A percentile compares a stretch with the other conserved stretches of the same genome.
Evolutionary conservation across 768 basidiomycete species (phyloP).

Genomic region (Dioszegia hungarica): DNA sequence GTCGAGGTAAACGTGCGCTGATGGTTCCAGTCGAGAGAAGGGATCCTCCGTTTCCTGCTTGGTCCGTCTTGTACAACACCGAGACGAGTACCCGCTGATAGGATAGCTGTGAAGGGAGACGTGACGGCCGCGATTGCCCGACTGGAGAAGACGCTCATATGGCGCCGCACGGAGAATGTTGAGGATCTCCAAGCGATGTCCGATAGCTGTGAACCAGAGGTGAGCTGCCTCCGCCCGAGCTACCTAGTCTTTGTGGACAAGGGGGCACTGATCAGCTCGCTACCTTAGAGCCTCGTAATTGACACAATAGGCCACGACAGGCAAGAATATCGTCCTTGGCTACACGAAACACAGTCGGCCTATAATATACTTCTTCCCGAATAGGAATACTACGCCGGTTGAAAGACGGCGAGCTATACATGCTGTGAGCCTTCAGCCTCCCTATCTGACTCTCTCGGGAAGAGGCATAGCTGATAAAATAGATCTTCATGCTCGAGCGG

Average conservation of each 20-base stretch:
- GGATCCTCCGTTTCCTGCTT: slow-evolving; percentile 30
- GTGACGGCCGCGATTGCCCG: slow-evolving; percentile 29
- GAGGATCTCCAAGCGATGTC: slow-evolving; percentile 40
- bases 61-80: slow-evolving; percentile 10
- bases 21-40: slow-evolving; percentile 30
- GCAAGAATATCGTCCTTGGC: slow-evolving; percentile 39
- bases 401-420: slow-evolving; percentile 29
- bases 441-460: not conserved
- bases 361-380: slow-evolving; percentile 44
- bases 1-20: not conserved
- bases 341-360: slow-evolving; percentile 31
- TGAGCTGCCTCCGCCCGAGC: slow-evolving; percentile 17
- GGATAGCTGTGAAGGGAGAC: slow-evolving; percentile 35
- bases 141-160: slow-evolving; percentile 31
- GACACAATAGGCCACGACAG: slow-evolving; percentile 27
- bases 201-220: slow-evolving; percentile 29
- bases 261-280: too few species aligned
- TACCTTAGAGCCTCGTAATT: too few species aligned
- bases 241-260: too few species aligned
- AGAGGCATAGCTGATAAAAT: slow-evolving; percentile 10
- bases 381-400: slow-evolving; percentile 25
- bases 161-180: slow-evolving; percentile 37
- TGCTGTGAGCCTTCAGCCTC: slow-evolving; percentile 15
- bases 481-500: slow-evolving; percentile 45
- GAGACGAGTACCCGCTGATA: not conserved